Percentiles rank a stretch among this genome's conserved stretches.
These are phyloP conservation scores for Paramecium primaurelia DNA, from an alignment of 73 alveolate genomes.

Conservation along the genomic window DNA sequence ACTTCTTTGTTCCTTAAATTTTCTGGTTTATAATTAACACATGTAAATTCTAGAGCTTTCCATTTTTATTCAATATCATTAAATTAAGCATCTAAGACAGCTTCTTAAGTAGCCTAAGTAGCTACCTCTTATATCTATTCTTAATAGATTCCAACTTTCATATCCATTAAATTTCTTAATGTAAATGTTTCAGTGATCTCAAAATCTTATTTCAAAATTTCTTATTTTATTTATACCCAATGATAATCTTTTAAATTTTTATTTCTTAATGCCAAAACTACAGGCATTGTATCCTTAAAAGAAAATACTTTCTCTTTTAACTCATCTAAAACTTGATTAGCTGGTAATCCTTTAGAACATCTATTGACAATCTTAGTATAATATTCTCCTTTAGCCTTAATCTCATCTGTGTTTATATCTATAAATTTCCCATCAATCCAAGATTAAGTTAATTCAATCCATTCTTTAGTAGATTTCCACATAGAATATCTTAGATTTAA, in stretches of 20 bases:
- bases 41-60: constrained; percentile 84
- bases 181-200: constrained; percentile 74
- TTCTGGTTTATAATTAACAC: constrained; percentile 68
- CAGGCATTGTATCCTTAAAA: constrained; percentile 87
- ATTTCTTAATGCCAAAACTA: constrained; percentile 80
- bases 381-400: constrained; percentile 72
- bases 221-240: constrained; percentile 75
- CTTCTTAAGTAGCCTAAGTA: constrained; percentile 84
- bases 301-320: constrained; percentile 73
- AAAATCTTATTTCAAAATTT: constrained; percentile 60
- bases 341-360: constrained; percentile 68
- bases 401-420: constrained; percentile 82
- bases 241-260: constrained; percentile 71
- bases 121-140: constrained; percentile 80
- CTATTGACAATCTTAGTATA: constrained; percentile 66
- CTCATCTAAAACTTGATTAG: constrained; percentile 68
- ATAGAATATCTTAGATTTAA: constrained; percentile 69
- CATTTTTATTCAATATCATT: constrained; percentile 87
- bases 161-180: constrained; percentile 71
- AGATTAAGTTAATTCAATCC: constrained; percentile 67
- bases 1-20: constrained; percentile 82
- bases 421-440: constrained; percentile 77
- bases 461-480: constrained; percentile 82
- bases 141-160: constrained; percentile 71
- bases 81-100: constrained; percentile 80